Evolutionary conservation across 2,329 filamentous ascomycete genomes (phyloP), one percentile per base, ranked within the genome.

Genomic region (Aspergillus transmontanensis): DNA sequence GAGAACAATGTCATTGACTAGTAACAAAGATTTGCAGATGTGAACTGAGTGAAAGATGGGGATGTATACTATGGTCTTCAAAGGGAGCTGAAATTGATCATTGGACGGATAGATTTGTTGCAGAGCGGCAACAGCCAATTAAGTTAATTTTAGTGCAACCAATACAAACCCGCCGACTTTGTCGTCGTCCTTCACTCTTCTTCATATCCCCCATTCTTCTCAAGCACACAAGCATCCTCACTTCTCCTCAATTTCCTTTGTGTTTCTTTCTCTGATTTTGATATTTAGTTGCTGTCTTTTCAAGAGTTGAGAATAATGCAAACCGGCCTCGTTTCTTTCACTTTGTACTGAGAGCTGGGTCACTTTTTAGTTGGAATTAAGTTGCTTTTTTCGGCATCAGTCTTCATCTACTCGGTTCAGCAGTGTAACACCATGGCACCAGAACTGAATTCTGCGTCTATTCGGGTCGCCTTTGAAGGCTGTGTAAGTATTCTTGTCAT

Each of bases 391-490:
- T 41, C 34, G 36, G 51, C 26, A 39, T 10, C n/a, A 32, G 6
- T 43, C 34, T 57, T 48, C 39, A 39, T 39, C 39, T n/a, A 16
- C 41, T 54, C 19, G 16, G 16, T 39, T 26, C 30, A 46, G n/a
- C 23, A 58, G 23, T 23, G 34, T 53, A 58, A 45, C 36, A 59
- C 10, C 36, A 67, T 70, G 64, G 32, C 58, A 28, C 41, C 57
- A 28, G 54, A 51, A 14, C 23, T 61, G 5, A 48, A 45, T 30
- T 55, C 62, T 12, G 41, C 67, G 10, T 62, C 66, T 12, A 61
- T 96, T 64, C 89, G 93, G 61, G 84, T 97, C 66, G 94, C 93
- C 23, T 82, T 96, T 6, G 91, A 96, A 82, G 94, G 94, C 71
- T 97, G 94, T 75, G 91, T 94, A 82, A 79, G 90, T 81, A 30